Percentiles rank a stretch among this genome's conserved stretches.
Evolutionary conservation across 129 eudicot species (phyloP).

Genomic region (Chrysanthemum makinoi): DNA sequence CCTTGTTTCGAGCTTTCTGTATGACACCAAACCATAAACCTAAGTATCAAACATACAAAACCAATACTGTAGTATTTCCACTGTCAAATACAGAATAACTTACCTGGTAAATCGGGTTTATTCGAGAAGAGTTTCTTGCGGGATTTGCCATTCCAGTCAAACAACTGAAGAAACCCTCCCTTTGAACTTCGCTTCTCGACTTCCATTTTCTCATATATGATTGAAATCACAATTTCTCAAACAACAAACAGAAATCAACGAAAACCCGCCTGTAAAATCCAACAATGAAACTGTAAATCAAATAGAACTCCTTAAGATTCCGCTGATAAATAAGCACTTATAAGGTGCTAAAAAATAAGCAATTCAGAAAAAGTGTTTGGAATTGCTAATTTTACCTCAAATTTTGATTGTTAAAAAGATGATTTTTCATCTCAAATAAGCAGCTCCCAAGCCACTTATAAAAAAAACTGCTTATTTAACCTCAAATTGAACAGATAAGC

Average conservation of each 20-base stretch:
- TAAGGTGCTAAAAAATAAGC: no score
- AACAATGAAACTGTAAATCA: not conserved
- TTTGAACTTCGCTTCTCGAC: constrained; percentile 76
- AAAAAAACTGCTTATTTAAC: not conserved
- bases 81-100: not conserved
- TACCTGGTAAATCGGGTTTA: constrained; percentile 73
- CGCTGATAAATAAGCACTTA: no score
- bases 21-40: not conserved
- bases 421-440: no score
- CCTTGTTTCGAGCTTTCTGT: constrained; percentile 71
- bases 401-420: no score
- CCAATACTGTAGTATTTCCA: not conserved
- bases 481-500: not conserved
- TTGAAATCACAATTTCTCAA: constrained; percentile 12
- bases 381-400: no score
- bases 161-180: constrained; percentile 91
- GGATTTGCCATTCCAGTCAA: constrained; percentile 97
- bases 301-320: no score
- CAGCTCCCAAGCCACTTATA: no score
- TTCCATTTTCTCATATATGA: constrained; percentile 66
- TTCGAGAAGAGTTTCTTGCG: constrained; percentile 86
- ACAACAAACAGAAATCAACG: constrained; percentile 23
- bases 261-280: constrained; percentile 30
- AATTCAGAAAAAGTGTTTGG: no score
- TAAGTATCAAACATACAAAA: not conserved